These are phyloP conservation scores for Globisporangium echinulatum DNA, from an alignment of 352 stramenopile genomes.

Conservation along the genomic window DNA sequence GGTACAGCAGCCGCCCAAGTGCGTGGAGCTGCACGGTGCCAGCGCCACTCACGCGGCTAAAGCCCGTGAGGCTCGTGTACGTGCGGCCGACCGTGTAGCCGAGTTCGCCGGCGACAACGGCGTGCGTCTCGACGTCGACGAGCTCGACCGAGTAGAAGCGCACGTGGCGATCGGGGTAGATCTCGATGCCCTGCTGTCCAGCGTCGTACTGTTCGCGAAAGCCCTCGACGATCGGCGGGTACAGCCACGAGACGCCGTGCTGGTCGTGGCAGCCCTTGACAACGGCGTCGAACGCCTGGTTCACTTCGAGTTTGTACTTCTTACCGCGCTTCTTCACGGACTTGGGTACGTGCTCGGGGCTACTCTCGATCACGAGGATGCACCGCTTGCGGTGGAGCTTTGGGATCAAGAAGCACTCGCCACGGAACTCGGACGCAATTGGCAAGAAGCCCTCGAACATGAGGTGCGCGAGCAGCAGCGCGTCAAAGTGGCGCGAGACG, in stretches of 20 bases:
- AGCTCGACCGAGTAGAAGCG: conserved; percentile 90
- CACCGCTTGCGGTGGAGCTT: conserved; percentile 90
- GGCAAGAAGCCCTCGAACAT: conserved; percentile 94
- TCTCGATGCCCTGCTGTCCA: conserved; percentile 45
- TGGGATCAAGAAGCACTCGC: conserved; percentile 68
- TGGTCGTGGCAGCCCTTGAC: conserved; percentile 88
- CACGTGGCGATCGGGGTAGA: conserved; percentile 53
- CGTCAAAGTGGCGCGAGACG: conserved; percentile 86
- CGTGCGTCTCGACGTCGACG: conserved; percentile 68
- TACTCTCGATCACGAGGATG: conserved; percentile 54
- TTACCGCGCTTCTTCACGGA: conserved; percentile 88
- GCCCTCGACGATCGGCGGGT: conserved; percentile 80
- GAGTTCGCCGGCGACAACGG: conserved; percentile 87
- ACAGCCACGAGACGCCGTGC: conserved; percentile 92
- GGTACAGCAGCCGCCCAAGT: conserved; percentile 63
- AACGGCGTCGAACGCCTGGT: conserved; percentile 85
- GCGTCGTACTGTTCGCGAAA: conserved; percentile 73
- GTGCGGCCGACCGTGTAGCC: conserved; percentile 90
- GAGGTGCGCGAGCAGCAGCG: conserved; percentile 82
- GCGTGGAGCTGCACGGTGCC: conserved; percentile 85
- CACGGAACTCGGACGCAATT: conserved; percentile 84
- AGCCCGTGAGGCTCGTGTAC: conserved; percentile 88
- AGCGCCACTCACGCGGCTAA: conserved; percentile 58
- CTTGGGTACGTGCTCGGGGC: conserved; percentile 80
- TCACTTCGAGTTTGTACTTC: conserved; percentile 83